Evolutionary conservation across 352 stramenopile species (phyloP), one percentile per base, ranked within the genome.

Genomic region (Peronospora destructor): DNA sequence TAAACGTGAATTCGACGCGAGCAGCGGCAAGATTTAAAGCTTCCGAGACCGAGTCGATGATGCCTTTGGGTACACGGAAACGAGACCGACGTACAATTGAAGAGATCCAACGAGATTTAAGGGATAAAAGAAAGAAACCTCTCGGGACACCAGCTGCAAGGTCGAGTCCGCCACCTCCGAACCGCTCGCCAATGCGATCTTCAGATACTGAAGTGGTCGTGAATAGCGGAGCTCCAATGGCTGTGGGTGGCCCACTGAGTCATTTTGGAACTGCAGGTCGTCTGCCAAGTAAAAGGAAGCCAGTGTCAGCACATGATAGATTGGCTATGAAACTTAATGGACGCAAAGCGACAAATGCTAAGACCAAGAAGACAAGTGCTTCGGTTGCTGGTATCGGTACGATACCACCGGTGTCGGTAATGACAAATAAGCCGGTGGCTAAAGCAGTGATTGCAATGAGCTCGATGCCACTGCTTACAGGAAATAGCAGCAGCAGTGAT

Each of bases 41-140:
- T 35, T 39, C 59, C 2, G 67, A 74, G 21, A 53, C 62, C 2
- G 59, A 71, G 28, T 68, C 61, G 5, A 57, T 93, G 56, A 89
- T 88, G 72, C 64, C 83, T n/a, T 61, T 93, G 7, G 78, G 78
- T 36, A 93, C 83, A 12, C 85, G 85, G 56, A 93, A 91, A 53
- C 64, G 83, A 37, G 83, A 93, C 42, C 77, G 83, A 48, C 79
- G 83, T 16, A 90, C 83, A n/a, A 93, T 93, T 48, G 83, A 93
- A 39, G 77, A 93, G 55, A 93, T 93, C 45, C 83, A 93, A 48
- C 64, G 78, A 43, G 83, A 93, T 47, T 50, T 93, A 16, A 59
- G 77, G 39, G 85, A 75, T 47, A 91, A 86, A 45, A 68, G 76
- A 6, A 73, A 73, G 36, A 81, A 77, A 44, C 67, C 64, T 0